Evolutionary conservation across 2,329 filamentous ascomycete species (phyloP), one percentile per base, ranked within the genome.

Genomic region (Myriosclerotinia duriaeana): DNA sequence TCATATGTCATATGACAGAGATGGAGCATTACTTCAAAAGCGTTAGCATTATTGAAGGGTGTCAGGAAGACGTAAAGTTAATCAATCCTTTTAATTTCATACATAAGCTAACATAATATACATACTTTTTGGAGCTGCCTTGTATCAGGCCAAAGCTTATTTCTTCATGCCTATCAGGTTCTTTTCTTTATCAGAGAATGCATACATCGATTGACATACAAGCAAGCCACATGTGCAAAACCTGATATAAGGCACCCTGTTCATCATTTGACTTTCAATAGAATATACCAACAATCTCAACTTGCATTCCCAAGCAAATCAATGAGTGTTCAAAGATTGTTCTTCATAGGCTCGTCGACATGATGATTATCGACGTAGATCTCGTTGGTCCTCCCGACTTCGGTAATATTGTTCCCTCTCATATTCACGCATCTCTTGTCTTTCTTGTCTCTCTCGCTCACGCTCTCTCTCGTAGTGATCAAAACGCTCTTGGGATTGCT

Each of bases 401-500:
- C 58, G 44, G 34, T 61, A 61, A 50, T 61, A 61, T 26, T 61
- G 58, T 40, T 50, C 58, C 34, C 58, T 50, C 17, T 61, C 58
- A 30, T 52, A 40, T 11, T 40, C 38, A 40, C 12, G 48, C 22
- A 22, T 52, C 14, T 52, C 48, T 52, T 52, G 53, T 38, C 67
- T 22, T 58, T 61, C 54, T 44, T 61, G 40, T 53, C 66, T 48
- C 26, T 56, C 11, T 66, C 63, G 8, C 62, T 55, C 46, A 12
- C 62, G 56, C 15, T 55, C 56, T 44, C 54, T 55, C 50, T 58
- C 54, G 26, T 53, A 42, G 17, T 48, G 66, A 38, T 66, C 64
- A 42, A 63, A 62, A 26, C 64, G 58, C 50, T 66, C 64, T 20
- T 67, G 66, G 2, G 26, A 55, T 34, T 66, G 69, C 38, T 70